Evolutionary conservation across 331 rosid genomes (phyloP).

Genomic region (Erythrophleum ivorense): DNA sequence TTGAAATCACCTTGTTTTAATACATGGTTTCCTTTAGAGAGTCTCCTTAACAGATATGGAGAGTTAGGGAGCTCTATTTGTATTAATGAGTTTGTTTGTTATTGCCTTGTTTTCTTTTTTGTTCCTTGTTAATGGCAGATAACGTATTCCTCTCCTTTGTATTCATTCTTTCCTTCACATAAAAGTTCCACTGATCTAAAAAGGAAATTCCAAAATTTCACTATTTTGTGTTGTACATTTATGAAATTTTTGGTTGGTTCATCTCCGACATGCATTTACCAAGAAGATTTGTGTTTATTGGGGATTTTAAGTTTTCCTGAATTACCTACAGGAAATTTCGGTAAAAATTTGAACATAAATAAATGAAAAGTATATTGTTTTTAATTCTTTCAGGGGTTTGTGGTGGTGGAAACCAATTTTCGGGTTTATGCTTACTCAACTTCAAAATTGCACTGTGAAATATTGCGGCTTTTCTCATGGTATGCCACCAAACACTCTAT

Average conservation of each 20-base stretch:
- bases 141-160: slow-evolving; percentile 11
- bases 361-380: slow-evolving; percentile 22
- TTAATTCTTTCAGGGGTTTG: slow-evolving; percentile 67
- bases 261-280: slow-evolving; percentile 22
- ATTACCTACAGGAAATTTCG: slow-evolving; percentile 3
- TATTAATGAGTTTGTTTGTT: slow-evolving; percentile 26
- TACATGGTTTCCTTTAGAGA: slow-evolving; percentile 26
- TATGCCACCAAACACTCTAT: slow-evolving; percentile 40
- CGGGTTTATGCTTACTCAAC: slow-evolving; percentile 89
- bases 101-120: neutral
- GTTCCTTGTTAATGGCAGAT: slow-evolving; percentile 16
- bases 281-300: slow-evolving; percentile 6
- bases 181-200: neutral
- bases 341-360: slow-evolving; percentile 28
- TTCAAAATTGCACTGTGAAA: slow-evolving; percentile 90
- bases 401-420: slow-evolving; percentile 93
- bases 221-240: neutral
- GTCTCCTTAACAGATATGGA: slow-evolving; percentile 23
- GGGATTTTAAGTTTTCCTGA: slow-evolving; percentile 20
- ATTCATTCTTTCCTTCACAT: slow-evolving; percentile 30
- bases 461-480: slow-evolving; percentile 88
- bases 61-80: slow-evolving; percentile 9
- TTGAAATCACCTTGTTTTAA: slow-evolving; percentile 25
- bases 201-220: slow-evolving; percentile 27
- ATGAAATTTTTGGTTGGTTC: slow-evolving; percentile 5